Conservation (phyloP, 208 protist genomes). For the Trypanosoma cruzi region DNA sequence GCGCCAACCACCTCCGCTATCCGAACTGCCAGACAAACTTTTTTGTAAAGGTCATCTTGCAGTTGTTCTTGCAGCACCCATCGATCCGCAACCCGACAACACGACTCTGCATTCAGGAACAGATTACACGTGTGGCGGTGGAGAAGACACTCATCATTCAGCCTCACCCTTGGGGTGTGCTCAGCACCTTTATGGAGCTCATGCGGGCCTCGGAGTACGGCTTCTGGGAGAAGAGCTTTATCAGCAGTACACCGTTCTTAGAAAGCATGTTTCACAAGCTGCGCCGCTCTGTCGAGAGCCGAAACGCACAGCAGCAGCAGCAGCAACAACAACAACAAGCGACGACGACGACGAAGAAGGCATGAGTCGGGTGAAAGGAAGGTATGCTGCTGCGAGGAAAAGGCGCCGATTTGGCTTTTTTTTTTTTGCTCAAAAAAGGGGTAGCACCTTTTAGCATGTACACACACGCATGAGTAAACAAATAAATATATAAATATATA, state of each 20-base stretch:
- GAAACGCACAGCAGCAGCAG: slow-evolving; percentile 32
- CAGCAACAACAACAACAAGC: slow-evolving; percentile 24
- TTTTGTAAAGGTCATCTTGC: slow-evolving; percentile 97
- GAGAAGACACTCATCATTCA: slow-evolving; percentile 98
- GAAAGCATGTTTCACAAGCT: slow-evolving; percentile 95
- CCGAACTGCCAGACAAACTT: slow-evolving; percentile 99
- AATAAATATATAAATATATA: too few species aligned
- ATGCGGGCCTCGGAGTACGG: slow-evolving; percentile 96
- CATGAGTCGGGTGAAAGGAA: neutral
- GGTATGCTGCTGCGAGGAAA: neutral
- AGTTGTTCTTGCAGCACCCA: slow-evolving; percentile 93
- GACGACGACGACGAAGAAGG: neutral
- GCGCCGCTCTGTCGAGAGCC: slow-evolving; percentile 58
- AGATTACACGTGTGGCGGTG: slow-evolving; percentile 95
- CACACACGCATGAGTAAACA: too few species aligned
- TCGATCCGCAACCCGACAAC: slow-evolving; percentile 43
- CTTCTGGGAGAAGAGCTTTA: slow-evolving; percentile 97
- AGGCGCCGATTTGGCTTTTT: neutral
- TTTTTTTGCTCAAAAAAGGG: too few species aligned
- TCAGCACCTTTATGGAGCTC: slow-evolving; percentile 99
- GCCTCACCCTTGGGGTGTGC: slow-evolving; percentile 99
- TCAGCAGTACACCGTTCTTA: slow-evolving; percentile 90
- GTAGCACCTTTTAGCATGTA: neutral
- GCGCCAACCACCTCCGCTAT: slow-evolving; percentile 99
- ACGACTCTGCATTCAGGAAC: slow-evolving; percentile 96